A percentile compares a stretch with the other conserved stretches of the same genome.
These are phyloP conservation scores for Dysphania ambrosioides DNA, from an alignment of 148 eudicot genomes.

Conservation along the genomic window DNA sequence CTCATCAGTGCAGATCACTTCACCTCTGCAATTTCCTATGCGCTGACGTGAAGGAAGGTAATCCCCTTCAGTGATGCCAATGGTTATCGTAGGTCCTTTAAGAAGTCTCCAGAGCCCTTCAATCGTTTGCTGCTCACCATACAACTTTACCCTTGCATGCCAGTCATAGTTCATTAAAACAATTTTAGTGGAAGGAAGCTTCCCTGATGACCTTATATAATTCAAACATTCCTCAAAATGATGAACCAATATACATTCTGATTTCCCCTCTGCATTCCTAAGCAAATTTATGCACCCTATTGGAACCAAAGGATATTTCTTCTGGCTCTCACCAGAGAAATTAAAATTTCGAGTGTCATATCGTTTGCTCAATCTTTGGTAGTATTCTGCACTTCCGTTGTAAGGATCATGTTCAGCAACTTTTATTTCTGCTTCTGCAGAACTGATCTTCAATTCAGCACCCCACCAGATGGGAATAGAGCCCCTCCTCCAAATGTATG, in stretches of 20 bases:
- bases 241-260: conserved; percentile 80
- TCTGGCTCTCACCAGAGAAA: conserved; percentile 53
- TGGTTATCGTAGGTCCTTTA: conserved; percentile 79
- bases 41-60: conserved; percentile 83
- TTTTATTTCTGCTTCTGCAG: conserved; percentile 97
- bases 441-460: conserved; percentile 86
- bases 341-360: conserved; percentile 67
- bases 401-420: conserved; percentile 88
- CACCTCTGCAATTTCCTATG: conserved; percentile 77
- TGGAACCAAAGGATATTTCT: conserved; percentile 66
- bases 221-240: conserved; percentile 90
- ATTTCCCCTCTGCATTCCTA: conserved; percentile 82
- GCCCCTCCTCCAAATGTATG: conserved; percentile 96
- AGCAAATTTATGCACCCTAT: conserved; percentile 89
- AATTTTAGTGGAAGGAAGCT: conserved; percentile 69
- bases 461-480: conserved; percentile 99
- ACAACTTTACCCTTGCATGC: conserved; percentile 84
- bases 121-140: conserved; percentile 88
- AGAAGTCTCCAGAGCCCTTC: conserved; percentile 93
- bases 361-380: conserved; percentile 78
- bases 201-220: conserved; percentile 63
- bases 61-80: conserved; percentile 92
- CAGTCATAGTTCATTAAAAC: conserved; percentile 87
- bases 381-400: conserved; percentile 86
- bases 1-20: conserved; percentile 66